Evolutionary conservation across 768 basidiomycete genomes (phyloP), one percentile per base, ranked within the genome.

Genomic region (Agaricus blazei): DNA sequence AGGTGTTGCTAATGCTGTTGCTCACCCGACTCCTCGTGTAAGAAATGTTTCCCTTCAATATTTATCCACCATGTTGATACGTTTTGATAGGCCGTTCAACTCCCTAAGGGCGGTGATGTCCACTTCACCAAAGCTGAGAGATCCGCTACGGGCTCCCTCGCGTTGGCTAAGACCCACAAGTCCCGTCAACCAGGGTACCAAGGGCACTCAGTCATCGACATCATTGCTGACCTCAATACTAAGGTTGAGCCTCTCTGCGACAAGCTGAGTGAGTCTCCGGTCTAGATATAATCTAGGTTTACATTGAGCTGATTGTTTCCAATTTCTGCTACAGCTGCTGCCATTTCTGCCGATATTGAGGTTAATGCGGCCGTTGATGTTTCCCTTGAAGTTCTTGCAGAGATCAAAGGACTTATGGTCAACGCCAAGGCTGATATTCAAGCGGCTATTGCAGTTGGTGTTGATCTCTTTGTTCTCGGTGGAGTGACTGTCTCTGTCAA

Each of bases 401-500:
- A 64, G 15, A 58, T 65, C 38, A 26, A 59, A 40, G 37, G 9
- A 11, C 31, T 56, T 26, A 34, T 66, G 11, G 15, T 12, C 15
- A 51, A 9, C 4, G 62, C 59, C 36, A 45, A 59, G 38, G 52
- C 23, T 5, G 48, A 53, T 15, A 54, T 64, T 40, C 52, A 65
- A 45, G 53, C 57, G 23, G 51, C 65, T 40, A 48, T 58, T 48
- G 54, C 50, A 1, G 49, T 38, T 9, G 44, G 59, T 9, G 15
- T 48, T 11, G 58, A 57, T 1, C 44, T 59, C 37, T 59, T 64
- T 23, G 4, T 41, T 46, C 47, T 63, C 4, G 41, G 38, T 3
- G 63, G 64, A 41, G 50, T 60, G 36, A 54, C 60, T 19, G 42
- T 63, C 26, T 27, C 62, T 6, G 24, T 55, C n/a, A 26, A 36